Evolutionary conservation across 352 stramenopile genomes (phyloP).

Genomic region (Globisporangium cystogenes): DNA sequence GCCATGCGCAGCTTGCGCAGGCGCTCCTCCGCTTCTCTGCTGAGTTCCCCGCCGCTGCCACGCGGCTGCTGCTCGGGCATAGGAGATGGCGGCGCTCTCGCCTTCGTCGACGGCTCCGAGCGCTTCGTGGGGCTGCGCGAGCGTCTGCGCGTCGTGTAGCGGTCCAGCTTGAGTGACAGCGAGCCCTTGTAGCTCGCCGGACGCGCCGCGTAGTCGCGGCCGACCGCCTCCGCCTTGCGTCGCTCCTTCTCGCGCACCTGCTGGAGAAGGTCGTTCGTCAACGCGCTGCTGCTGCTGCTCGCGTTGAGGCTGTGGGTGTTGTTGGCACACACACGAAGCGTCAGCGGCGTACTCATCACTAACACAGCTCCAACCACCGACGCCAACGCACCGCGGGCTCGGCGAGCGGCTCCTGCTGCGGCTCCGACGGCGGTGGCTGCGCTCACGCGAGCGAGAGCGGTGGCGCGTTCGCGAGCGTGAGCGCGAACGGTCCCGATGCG

Average conservation of each 20-base stretch:
- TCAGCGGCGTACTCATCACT: slow-evolving; percentile 8
- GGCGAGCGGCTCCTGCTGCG: slow-evolving; percentile 15
- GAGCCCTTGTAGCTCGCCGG: slow-evolving; percentile 91
- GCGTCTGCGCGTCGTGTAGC: slow-evolving; percentile 71
- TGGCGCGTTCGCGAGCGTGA: slow-evolving; percentile 38
- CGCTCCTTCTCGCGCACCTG: slow-evolving; percentile 90
- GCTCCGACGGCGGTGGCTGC: slow-evolving; percentile 12
- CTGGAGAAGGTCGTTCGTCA: slow-evolving; percentile 83
- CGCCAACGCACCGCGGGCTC: slow-evolving; percentile 9
- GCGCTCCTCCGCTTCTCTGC: slow-evolving; percentile 50
- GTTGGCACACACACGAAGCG: neutral
- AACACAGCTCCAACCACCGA: neutral
- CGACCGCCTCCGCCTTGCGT: slow-evolving; percentile 85
- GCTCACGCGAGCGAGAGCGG: slow-evolving; percentile 31
- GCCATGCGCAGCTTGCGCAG: slow-evolving; percentile 64
- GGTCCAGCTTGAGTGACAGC: slow-evolving; percentile 88
- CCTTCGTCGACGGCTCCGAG: slow-evolving; percentile 36
- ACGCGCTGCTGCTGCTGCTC: slow-evolving; percentile 11
- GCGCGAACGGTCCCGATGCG: slow-evolving; percentile 19
- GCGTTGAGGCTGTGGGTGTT: slow-evolving; percentile 1
- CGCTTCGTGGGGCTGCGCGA: slow-evolving; percentile 66
- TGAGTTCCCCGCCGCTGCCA: slow-evolving; percentile 6
- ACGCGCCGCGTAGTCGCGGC: slow-evolving; percentile 88
- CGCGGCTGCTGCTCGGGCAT: neutral
- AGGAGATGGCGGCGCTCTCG: slow-evolving; percentile 3